Evolutionary conservation across 202 grass and related monocot species (phyloP).

Genomic region (Brachypodium distachyon): DNA sequence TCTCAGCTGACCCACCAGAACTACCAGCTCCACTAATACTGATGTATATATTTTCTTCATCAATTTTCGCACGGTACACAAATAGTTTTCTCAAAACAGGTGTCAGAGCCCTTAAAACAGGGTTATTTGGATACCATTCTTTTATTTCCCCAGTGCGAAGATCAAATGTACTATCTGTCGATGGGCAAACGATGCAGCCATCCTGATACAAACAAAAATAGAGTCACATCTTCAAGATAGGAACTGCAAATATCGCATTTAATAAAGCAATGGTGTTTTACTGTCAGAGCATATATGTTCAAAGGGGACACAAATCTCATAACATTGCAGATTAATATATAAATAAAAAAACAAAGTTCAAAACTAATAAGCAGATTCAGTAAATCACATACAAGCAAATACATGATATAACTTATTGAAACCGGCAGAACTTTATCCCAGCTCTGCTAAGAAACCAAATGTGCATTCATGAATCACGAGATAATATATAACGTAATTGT

Average conservation of each 20-base stretch:
- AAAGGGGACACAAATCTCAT: neutral
- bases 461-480: no score
- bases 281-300: neutral
- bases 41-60: conserved; percentile 80
- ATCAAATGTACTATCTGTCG: conserved; percentile 93
- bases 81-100: conserved; percentile 76
- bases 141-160: conserved; percentile 84
- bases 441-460: neutral
- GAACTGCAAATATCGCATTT: neutral
- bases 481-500: neutral
- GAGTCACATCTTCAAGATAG: neutral
- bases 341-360: neutral
- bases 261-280: neutral
- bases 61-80: conserved; percentile 59
- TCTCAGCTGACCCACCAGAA: conserved; percentile 67
- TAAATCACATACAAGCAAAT: neutral
- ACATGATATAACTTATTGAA: neutral
- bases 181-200: conserved; percentile 84
- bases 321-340: neutral
- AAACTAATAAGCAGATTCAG: neutral
- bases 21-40: conserved; percentile 41
- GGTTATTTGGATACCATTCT: conserved; percentile 97
- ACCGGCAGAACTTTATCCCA: neutral
- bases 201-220: conserved; percentile 40
- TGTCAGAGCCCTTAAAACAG: conserved; percentile 82